These are phyloP conservation scores for Escallonia rubra DNA, from an alignment of 129 eudicot species.

Conservation along the genomic window DNA sequence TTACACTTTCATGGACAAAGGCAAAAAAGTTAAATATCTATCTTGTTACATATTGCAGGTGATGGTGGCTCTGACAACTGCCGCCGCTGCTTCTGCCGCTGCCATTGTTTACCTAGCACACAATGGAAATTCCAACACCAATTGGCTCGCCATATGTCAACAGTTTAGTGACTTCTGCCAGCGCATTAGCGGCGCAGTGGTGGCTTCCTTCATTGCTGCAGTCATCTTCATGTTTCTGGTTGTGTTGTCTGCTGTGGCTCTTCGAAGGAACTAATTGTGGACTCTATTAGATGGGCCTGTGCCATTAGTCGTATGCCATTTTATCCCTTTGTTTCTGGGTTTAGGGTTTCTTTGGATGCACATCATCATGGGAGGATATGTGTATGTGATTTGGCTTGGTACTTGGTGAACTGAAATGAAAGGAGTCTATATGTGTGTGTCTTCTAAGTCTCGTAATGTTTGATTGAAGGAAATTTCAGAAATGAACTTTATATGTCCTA, in stretches of 20 bases:
- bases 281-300: background rate
- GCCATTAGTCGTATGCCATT: too few species aligned
- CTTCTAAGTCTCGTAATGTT: too few species aligned
- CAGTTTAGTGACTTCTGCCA: constrained; percentile 74
- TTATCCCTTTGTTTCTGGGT: background rate
- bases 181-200: constrained; percentile 72
- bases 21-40: too few species aligned
- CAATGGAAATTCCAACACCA: constrained; percentile 61
- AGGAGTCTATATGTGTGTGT: background rate
- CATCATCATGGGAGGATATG: background rate
- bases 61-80: constrained; percentile 42
- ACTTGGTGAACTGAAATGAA: background rate
- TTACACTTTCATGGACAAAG: background rate
- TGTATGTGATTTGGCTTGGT: background rate
- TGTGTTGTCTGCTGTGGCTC: constrained; percentile 63
- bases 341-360: background rate
- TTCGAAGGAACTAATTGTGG: constrained; percentile 31
- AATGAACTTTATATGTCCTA: too few species aligned
- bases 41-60: constrained; percentile 17
- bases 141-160: constrained; percentile 72
- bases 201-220: constrained; percentile 70
- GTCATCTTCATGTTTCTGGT: constrained; percentile 50
- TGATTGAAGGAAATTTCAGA: too few species aligned
- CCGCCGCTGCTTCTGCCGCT: constrained; percentile 74
- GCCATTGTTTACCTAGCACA: constrained; percentile 81